These are phyloP conservation scores for Daedaleopsis sinensis DNA, from an alignment of 768 basidiomycete genomes.

Conservation along the genomic window DNA sequence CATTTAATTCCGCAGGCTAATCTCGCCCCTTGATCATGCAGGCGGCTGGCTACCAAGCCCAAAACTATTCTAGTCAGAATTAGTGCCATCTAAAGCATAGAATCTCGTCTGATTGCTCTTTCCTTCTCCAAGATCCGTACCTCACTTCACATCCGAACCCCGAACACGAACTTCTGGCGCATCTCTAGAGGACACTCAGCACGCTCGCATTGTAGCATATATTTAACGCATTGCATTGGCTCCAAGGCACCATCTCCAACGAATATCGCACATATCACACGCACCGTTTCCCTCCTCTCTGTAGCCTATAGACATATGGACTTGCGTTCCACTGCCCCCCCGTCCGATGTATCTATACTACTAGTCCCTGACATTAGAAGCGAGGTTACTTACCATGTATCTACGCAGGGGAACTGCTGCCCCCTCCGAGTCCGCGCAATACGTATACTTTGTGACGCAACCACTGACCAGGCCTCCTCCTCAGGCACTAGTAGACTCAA, in stretches of 20 bases:
- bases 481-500: no score
- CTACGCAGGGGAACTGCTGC: no score
- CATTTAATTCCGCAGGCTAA: neutral
- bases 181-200: neutral
- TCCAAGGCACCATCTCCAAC: neutral
- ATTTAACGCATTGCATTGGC: conserved; percentile 8
- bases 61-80: conserved; percentile 9
- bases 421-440: no score
- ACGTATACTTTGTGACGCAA: no score
- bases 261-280: neutral
- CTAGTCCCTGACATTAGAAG: no score
- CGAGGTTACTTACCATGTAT: no score
- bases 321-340: no score
- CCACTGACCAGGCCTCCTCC: no score
- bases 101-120: neutral
- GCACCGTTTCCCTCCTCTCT: neutral
- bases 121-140: neutral
- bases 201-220: conserved; percentile 16
- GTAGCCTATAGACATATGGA: neutral
- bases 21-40: neutral
- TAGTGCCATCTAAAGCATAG: neutral
- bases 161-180: no score
- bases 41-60: conserved; percentile 4
- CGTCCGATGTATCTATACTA: no score
- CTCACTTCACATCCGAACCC: neutral